Base-by-base conservation (phyloP, 108 stramenopile species). In the Nitzschia sp. region DNA sequence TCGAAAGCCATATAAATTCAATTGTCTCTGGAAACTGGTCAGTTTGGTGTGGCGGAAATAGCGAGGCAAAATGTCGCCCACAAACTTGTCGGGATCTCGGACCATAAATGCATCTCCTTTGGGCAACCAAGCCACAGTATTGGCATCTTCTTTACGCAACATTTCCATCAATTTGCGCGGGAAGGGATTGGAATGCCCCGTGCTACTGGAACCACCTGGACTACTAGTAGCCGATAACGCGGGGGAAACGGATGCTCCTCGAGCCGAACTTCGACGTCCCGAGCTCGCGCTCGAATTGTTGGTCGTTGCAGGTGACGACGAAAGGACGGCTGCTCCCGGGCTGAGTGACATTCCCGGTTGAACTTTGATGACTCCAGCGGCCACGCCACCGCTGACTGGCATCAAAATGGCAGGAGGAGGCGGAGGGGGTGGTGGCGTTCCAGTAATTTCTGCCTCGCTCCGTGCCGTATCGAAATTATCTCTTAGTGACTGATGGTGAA, bases 41-140 rank as follows among this genome's bases (percentile, higher is more conserved):
- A 96, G 64, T 76, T 95, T 94, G n/a, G 92, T 93, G 76, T 95
- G 94, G 18, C 96, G 88, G 69, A 95, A 97, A 66, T 97, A 97
- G 42, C 79, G 46, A 18, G 94, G 94, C 61, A 97, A 68, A 47
- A 97, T 74, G 51, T 87, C 85, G 5, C 71, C 54, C 0, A 92
- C 86, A 72, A 97, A 95, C 19, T 68, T 55, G 55, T 97, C 96
- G 32, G 77, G 72, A 69, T 97, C 90, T 46, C 93, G 81, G 27
- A 95, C 92, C 45, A 81, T 76, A 79, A 97, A 97, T 49, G 90
- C 90, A 68, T 94, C 90, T 51, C 95, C 95, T 49, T 79, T 82
- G 2, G 95, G 93, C 47, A 96, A 74, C 86, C 87, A 96, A 46
- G 79, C 68, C 21, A 96, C 92, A 25, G 94, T 67, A 29, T 48